Percentiles rank a stretch among this genome's conserved stretches.
These are phyloP conservation scores for Torulaspora pretoriensis DNA, from an alignment of 1,139 yeast genomes.

Conservation along the genomic window DNA sequence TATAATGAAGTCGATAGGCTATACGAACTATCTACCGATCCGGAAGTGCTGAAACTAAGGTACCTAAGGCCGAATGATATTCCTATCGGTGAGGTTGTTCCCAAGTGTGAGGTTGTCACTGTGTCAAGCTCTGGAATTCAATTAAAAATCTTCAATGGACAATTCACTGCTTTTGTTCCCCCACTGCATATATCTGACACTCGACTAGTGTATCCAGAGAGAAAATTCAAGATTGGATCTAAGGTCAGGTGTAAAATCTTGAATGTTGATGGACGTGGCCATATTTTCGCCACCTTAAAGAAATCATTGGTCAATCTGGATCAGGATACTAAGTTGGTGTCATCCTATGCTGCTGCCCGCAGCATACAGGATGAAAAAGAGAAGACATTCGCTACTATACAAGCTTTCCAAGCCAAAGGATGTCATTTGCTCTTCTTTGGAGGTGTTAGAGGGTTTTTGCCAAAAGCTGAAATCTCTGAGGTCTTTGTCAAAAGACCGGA, in stretches of 20 bases:
- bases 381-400: slow-evolving; percentile 71
- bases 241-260: slow-evolving; percentile 70
- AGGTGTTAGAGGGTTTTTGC: slow-evolving; percentile 70
- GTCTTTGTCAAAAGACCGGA: slow-evolving; percentile 73
- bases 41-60: slow-evolving; percentile 56
- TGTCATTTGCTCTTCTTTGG: slow-evolving; percentile 84
- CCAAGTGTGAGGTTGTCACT: slow-evolving; percentile 53
- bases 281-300: slow-evolving; percentile 66
- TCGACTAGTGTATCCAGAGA: slow-evolving; percentile 81
- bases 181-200: slow-evolving; percentile 78
- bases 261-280: slow-evolving; percentile 41
- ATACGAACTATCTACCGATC: slow-evolving; percentile 65
- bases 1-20: slow-evolving; percentile 62
- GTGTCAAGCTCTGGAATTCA: slow-evolving; percentile 68
- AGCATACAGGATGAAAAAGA: slow-evolving; percentile 43
- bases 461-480: slow-evolving; percentile 85
- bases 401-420: slow-evolving; percentile 68
- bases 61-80: slow-evolving; percentile 67
- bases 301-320: slow-evolving; percentile 72
- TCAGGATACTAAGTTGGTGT: slow-evolving; percentile 46
- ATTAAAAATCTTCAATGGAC: slow-evolving; percentile 57
- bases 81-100: slow-evolving; percentile 65
- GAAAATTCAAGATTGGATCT: slow-evolving; percentile 80
- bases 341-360: slow-evolving; percentile 49
- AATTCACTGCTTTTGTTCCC: slow-evolving; percentile 72